Evolutionary conservation across 2,329 filamentous ascomycete genomes (phyloP).

Genomic region (Fusarium xylarioides): DNA sequence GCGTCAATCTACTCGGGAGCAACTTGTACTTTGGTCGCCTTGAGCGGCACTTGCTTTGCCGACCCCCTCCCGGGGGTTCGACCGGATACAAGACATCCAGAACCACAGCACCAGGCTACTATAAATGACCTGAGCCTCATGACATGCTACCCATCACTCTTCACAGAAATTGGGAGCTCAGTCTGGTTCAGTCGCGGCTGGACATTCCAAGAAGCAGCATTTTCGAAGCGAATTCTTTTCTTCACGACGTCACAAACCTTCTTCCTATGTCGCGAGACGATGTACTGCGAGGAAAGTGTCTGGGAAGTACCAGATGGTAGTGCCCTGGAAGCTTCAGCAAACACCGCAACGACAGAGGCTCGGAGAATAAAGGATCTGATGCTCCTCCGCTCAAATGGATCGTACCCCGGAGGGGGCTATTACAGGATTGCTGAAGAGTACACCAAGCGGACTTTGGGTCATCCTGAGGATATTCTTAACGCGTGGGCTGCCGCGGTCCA

Average conservation of each 20-base stretch:
- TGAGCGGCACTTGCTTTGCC: neutral
- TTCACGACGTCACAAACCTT: neutral
- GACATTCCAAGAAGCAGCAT: neutral
- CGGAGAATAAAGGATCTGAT: neutral
- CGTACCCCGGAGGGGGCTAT: neutral
- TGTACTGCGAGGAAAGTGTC: neutral
- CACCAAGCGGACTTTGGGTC: neutral
- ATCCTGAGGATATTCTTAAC: neutral
- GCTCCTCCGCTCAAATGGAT: neutral
- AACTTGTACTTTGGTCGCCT: neutral
- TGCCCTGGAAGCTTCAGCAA: neutral
- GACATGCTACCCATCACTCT: neutral
- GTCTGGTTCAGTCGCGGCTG: neutral
- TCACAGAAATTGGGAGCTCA: neutral
- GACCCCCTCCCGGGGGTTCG: accelerated
- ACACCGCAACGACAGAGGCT: neutral
- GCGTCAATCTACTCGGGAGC: neutral
- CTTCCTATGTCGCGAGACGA: neutral
- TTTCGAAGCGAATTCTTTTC: accelerated
- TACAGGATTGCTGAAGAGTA: neutral
- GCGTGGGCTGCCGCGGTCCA: neutral
- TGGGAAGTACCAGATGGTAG: neutral
- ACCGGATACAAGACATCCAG: accelerated
- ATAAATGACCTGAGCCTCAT: neutral
- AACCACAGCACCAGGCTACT: neutral